Base-by-base conservation (phyloP, 129 eudicot genomes). In the Cynara cardunculus region DNA sequence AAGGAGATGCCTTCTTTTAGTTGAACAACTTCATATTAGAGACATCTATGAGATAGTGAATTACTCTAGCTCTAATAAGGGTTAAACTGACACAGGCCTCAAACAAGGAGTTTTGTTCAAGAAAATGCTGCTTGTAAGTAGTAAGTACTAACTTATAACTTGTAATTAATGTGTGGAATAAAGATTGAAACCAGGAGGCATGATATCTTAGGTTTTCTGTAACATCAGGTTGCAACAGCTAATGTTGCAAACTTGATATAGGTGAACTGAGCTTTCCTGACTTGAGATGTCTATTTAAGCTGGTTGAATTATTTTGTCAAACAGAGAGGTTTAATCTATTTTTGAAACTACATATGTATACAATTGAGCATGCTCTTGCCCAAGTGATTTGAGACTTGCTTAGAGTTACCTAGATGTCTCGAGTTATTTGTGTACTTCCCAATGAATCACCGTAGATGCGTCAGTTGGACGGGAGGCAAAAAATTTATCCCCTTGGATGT, bases 51-150 rank as follows among this genome's bases (percentile, higher is more conserved):
- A 16, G 19, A 68, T 41, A 39, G 31, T 6, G 69, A 68, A 78
- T 79, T 69, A 18, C 35, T 80, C 73, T 72, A 71, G 78, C 44
- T 61, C 25, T 72, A 61, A 25, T 27, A 25, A 14, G 30, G 65
- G 53, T 79, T 31, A 32, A 59, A 71, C 22, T 32, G 67, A 59
- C 25, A 30, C 44, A 32, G 56, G 19, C 39, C 37, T 37, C 19
- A 67, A 2, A 46, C 16, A 19, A 46, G 35, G 82, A 79, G 49
- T 21, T 30, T 27, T 70, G 25, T 79, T 70, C 25, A 44, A 69
- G 46, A 46, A 30, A 7, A 70, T 49, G 14, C 32, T 34, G 11
- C 18, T 59, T 24, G 21, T 14, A 35, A 72, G 78, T 61, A 71
- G 34, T 46, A 30, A 16, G 14, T 71, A 31, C 25, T 30, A 22